Base-by-base conservation (phyloP, 306 rosid species). In the Quercus glauca region DNA sequence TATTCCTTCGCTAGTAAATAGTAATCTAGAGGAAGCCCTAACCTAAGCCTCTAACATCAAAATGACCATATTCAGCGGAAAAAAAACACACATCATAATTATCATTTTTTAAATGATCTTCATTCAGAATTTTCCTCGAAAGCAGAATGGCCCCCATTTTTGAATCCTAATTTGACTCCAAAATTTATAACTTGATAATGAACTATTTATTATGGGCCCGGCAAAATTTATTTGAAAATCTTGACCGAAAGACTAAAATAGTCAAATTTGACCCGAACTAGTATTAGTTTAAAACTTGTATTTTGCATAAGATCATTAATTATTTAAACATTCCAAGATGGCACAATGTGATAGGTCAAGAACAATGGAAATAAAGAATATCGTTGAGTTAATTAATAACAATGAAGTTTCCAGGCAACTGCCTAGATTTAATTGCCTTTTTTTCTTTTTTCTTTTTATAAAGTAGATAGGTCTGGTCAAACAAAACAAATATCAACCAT, bases 111-210 rank as follows among this genome's bases (percentile, higher is more conserved):
- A 3, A 12, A 49, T 12, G 17, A 49, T 3, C 53, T 49, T 49
- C 4, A 49, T 49, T 11, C 53, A 49, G 17, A 49, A 49, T 49
- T 55, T 28, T 55, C 17, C 13, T 73, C 5, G 43, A 41, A 6
- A 8, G 13, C 20, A 74, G 11, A 33, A 55, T 74, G 68, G 33
- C 37, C 78, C 41, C 78, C 53, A 19, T 7, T 57, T 57, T 75
- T 75, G 78, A 75, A 75, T 26, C 37, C 45, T 75, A 60, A 59
- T 59, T 75, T 43, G 59, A 15, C 58, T n/a, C 25, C 6, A 59
- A 59, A 3, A 6, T 35, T 41, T 60, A 11, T 60, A 10, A 37
- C 78, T 59, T 75, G 25, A 60, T 49, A 49, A 49, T 49, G 53
- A 49, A 12, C 53, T 0, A 49, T 49, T 49, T 49, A 49, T 49